Percentiles rank a stretch among this genome's conserved stretches.
phyloP scores from a whole-genome alignment of 306 rosid species.

The Castanopsis chinensis region DNA sequence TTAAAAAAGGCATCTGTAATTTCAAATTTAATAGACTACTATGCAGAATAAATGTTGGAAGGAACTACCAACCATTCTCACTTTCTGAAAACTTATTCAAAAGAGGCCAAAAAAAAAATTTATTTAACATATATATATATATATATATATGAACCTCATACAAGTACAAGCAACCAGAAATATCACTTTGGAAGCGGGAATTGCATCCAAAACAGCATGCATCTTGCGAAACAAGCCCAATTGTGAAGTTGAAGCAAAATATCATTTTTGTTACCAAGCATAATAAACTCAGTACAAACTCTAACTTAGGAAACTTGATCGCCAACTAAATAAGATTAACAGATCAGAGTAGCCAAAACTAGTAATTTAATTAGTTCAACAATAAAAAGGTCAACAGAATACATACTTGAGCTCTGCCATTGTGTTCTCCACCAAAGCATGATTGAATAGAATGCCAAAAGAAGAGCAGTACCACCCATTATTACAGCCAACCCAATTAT shows the following conservation, averaged over 20 bases:
- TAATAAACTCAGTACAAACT: not conserved
- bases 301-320: not conserved
- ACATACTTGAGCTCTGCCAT: conserved; percentile 99
- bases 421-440: conserved; percentile 99
- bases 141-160: too few relatives aligned
- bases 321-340: not conserved
- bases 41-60: too few relatives aligned
- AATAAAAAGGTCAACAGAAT: conserved; percentile 22
- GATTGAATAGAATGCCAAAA: conserved; percentile 94
- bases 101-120: too few relatives aligned
- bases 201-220: too few relatives aligned
- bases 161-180: too few relatives aligned
- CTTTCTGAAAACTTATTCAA: too few relatives aligned
- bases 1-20: too few relatives aligned
- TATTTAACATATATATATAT: too few relatives aligned
- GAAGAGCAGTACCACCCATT: conserved; percentile 99
- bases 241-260: not conserved
- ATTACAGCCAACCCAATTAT: conserved; percentile 95
- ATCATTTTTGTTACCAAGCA: not conserved
- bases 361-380: conserved; percentile 6
- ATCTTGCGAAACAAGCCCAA: too few relatives aligned
- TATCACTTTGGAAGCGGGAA: too few relatives aligned
- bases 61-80: too few relatives aligned
- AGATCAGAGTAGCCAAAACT: not conserved
- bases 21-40: too few relatives aligned